A percentile compares a stretch with the other conserved stretches of the same genome.
Conservation (phyloP, 169 alveolate species). For the Plasmodium gonderi region DNA sequence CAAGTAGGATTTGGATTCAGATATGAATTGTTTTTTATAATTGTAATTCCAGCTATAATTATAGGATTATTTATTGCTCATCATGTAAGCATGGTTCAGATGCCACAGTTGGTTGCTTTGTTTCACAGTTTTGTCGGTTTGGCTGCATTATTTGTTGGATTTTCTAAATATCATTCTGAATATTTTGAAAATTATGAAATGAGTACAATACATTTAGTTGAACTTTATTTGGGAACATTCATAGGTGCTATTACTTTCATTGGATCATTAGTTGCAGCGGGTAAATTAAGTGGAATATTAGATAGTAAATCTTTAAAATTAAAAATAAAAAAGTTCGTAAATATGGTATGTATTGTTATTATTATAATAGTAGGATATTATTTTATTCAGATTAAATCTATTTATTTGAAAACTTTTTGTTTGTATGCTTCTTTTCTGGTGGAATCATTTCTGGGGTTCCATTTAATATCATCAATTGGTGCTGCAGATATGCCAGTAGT, state of each 20-base stretch:
- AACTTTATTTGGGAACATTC: conserved; percentile 88
- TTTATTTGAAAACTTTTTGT: conserved; percentile 60
- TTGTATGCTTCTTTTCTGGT: conserved; percentile 77
- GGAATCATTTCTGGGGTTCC: conserved; percentile 89
- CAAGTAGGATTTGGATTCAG: conserved; percentile 75
- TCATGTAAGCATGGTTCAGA: conserved; percentile 87
- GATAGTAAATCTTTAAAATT: conserved; percentile 85
- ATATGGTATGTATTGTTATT: conserved; percentile 75
- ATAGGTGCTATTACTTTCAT: conserved; percentile 94
- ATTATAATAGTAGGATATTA: conserved; percentile 77
- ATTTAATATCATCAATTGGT: conserved; percentile 92
- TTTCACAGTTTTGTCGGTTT: conserved; percentile 96
- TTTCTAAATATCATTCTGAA: conserved; percentile 81
- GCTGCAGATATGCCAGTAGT: conserved; percentile 97
- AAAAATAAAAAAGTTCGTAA: conserved; percentile 84
- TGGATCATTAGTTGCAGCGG: conserved; percentile 95
- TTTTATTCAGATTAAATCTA: conserved; percentile 41
- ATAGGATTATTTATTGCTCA: conserved; percentile 80
- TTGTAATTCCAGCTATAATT: conserved; percentile 74
- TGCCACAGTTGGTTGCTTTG: conserved; percentile 95
- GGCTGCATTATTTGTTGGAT: conserved; percentile 93
- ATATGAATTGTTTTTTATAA: conserved; percentile 75
- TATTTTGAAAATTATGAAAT: conserved; percentile 57
- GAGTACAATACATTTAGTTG: conserved; percentile 79
- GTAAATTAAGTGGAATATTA: conserved; percentile 91